These are phyloP conservation scores for Phialocephala sp. DNA, from an alignment of 2,329 filamentous ascomycete genomes.

Conservation along the genomic window DNA sequence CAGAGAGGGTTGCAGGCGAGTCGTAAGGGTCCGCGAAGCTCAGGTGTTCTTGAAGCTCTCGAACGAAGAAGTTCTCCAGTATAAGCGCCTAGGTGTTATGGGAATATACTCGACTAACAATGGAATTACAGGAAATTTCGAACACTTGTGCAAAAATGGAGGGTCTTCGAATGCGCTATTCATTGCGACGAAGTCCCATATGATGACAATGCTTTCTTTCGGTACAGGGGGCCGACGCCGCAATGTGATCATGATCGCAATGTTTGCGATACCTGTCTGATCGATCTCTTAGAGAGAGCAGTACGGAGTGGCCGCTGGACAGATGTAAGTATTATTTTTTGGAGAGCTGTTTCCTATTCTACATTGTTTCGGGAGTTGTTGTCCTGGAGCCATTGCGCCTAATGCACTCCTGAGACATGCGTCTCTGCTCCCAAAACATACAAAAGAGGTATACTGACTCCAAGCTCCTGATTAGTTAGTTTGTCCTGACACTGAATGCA, in stretches of 20 bases:
- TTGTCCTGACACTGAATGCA: slow-evolving; percentile 19
- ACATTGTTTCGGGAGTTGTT: no score
- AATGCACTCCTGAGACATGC: no score
- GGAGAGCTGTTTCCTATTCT: no score
- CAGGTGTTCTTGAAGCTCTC: background rate
- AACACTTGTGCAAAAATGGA: background rate
- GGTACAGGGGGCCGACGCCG: slow-evolving; percentile 12
- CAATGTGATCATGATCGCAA: slow-evolving; percentile 23
- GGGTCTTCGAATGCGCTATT: slow-evolving; percentile 20
- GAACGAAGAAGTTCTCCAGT: no score
- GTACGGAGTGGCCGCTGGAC: slow-evolving; percentile 13
- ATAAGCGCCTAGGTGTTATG: background rate
- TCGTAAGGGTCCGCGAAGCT: slow-evolving; percentile 7
- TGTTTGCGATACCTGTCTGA: slow-evolving; percentile 17
- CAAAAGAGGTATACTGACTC: no score
- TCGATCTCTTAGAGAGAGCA: slow-evolving; percentile 12
- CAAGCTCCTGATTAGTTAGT: no score
- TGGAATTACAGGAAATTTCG: background rate
- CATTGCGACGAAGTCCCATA: slow-evolving; percentile 18
- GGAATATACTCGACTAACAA: background rate
- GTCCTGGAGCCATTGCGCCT: no score
- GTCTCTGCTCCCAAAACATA: no score
- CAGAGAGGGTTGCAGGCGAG: slow-evolving; percentile 16
- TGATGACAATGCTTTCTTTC: background rate
- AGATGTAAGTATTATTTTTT: no score